These are phyloP conservation scores for Inonotus obliquus DNA, from an alignment of 1,284 basidiomycete genomes.

Conservation along the genomic window DNA sequence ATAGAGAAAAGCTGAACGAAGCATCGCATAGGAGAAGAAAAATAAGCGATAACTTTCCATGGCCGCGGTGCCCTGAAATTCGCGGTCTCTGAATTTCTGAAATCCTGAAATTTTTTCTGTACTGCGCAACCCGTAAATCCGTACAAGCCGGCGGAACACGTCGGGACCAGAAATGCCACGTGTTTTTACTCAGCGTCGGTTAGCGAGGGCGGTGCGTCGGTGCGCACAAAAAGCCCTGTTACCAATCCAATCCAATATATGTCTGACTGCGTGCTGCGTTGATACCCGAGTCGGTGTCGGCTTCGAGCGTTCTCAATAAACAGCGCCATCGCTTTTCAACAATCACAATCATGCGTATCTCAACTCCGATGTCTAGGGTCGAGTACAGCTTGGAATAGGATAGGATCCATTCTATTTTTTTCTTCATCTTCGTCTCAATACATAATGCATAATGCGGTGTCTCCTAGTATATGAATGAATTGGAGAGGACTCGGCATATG, in stretches of 20 bases:
- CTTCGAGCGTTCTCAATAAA: too few species aligned
- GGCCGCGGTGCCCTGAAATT: neutral
- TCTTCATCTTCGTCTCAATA: too few species aligned
- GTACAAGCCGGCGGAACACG: neutral
- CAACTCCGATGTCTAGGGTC: too few species aligned
- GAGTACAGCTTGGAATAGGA: too few species aligned
- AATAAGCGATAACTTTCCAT: too few species aligned
- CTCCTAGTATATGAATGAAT: too few species aligned
- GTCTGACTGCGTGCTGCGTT: neutral
- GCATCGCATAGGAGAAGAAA: too few species aligned
- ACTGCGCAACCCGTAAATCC: neutral
- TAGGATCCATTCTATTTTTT: too few species aligned
- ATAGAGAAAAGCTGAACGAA: neutral
- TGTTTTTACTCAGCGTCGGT: neutral
- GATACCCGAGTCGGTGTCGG: too few species aligned
- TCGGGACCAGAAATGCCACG: neutral
- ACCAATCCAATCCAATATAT: neutral
- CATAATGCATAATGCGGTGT: too few species aligned
- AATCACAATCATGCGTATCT: too few species aligned
- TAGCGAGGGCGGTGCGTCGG: neutral
- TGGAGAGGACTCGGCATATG: neutral
- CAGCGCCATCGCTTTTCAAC: too few species aligned
- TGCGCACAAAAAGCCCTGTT: neutral
- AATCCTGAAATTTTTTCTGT: neutral
- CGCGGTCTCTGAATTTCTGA: neutral